Conservation (phyloP, 306 rosid species). For the Luffa acutangula region DNA sequence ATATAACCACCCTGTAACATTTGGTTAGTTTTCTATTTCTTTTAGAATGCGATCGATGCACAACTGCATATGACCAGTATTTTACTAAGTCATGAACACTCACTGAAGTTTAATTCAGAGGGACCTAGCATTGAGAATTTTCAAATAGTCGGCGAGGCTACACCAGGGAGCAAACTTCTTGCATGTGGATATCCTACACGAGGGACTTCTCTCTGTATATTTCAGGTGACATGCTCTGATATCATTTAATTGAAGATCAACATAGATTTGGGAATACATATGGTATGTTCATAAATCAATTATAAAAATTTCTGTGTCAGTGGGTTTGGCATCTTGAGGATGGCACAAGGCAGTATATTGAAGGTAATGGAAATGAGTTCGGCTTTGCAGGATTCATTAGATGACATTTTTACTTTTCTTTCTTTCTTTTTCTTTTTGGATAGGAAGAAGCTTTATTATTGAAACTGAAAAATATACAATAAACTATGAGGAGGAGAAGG, state of each 20-base stretch:
- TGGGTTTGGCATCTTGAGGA: constrained; percentile 98
- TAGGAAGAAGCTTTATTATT: not conserved
- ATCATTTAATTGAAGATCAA: constrained; percentile 5
- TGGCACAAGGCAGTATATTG: constrained; percentile 90
- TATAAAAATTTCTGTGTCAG: constrained; percentile 32
- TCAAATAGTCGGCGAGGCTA: constrained; percentile 80
- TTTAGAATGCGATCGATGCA: constrained; percentile 37
- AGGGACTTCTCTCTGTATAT: constrained; percentile 87
- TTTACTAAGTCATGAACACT: constrained; percentile 9
- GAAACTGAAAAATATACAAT: not conserved
- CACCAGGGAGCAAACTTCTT: constrained; percentile 82
- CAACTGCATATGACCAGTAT: not conserved
- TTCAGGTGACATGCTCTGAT: constrained; percentile 59
- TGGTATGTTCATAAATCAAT: not conserved
- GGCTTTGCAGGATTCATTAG: not conserved
- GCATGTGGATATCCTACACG: constrained; percentile 91
- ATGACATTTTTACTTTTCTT: not conserved
- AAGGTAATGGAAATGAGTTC: constrained; percentile 45
- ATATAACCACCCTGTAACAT: constrained; percentile 23
- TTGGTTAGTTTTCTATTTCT: constrained; percentile 28
- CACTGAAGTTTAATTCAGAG: constrained; percentile 28
- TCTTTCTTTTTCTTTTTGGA: not conserved
- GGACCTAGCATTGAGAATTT: constrained; percentile 85
- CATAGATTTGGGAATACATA: not conserved
- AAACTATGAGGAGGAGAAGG: not conserved